phyloP scores from a whole-genome alignment of 768 basidiomycete species.

The Mycena indigotica region DNA sequence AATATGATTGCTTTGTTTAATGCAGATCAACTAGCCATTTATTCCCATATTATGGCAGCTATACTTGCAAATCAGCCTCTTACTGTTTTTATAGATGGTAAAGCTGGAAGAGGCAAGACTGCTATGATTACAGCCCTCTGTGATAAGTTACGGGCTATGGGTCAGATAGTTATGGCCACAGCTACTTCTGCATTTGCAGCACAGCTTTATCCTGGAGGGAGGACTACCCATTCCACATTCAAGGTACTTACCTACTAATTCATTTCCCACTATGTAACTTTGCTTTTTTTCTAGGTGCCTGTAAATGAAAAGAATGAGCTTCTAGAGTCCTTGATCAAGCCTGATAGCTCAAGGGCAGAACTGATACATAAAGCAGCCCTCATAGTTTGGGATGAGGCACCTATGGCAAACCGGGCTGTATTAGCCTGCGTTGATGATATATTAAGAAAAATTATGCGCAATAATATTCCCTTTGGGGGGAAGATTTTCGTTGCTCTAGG shows the following conservation, averaged over 20 bases:
- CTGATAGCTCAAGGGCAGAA: slow-evolving; percentile 30
- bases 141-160: slow-evolving; percentile 28
- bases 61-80: slow-evolving; percentile 16
- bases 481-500: slow-evolving; percentile 39
- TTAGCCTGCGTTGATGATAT: slow-evolving; percentile 38
- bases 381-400: slow-evolving; percentile 46
- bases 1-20: slow-evolving; percentile 9
- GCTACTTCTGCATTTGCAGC: slow-evolving; percentile 45
- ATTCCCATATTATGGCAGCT: slow-evolving; percentile 1
- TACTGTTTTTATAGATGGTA: slow-evolving; percentile 38
- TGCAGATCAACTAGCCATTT: slow-evolving; percentile 8
- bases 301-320: slow-evolving; percentile 35
- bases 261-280: neutral
- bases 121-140: slow-evolving; percentile 37
- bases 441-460: slow-evolving; percentile 30
- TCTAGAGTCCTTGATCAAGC: slow-evolving; percentile 34
- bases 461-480: slow-evolving; percentile 37
- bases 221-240: neutral
- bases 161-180: slow-evolving; percentile 35
- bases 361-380: slow-evolving; percentile 33
- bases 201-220: slow-evolving; percentile 17
- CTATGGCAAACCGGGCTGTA: slow-evolving; percentile 41
- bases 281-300: slow-evolving; percentile 29
- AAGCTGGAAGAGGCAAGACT: slow-evolving; percentile 46
- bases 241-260: neutral